Evolutionary conservation across 2,329 filamentous ascomycete genomes (phyloP).

Genomic region (Ophiostoma angusticollis): DNA sequence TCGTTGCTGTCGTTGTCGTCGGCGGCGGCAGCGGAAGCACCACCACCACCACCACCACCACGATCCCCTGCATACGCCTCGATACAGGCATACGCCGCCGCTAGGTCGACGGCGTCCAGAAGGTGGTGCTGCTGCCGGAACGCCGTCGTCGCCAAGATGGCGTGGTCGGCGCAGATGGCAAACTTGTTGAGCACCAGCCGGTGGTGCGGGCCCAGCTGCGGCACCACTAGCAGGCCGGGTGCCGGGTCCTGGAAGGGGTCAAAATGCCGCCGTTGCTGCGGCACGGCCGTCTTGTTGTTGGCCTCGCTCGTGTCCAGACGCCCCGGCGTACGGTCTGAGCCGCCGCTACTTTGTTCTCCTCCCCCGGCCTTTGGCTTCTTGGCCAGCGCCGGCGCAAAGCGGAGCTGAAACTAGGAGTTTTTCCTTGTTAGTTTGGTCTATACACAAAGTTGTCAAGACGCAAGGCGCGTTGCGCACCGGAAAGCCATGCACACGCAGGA

Average conservation of each 20-base stretch:
- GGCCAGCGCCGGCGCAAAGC: slow-evolving; percentile 55
- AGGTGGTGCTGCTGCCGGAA: slow-evolving; percentile 53
- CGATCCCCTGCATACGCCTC: slow-evolving; percentile 45
- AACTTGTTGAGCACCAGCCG: slow-evolving; percentile 64
- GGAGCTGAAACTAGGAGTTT: slow-evolving; percentile 51
- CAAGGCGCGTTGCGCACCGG: slow-evolving; percentile 24
- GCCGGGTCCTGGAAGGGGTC: slow-evolving; percentile 55
- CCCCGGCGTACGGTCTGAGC: neutral
- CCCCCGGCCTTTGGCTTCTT: slow-evolving; percentile 48
- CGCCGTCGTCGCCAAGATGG: slow-evolving; percentile 54
- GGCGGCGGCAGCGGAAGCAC: too few relatives aligned
- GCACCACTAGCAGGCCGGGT: slow-evolving; percentile 40
- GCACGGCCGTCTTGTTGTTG: slow-evolving; percentile 14
- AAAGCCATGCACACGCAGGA: slow-evolving; percentile 31
- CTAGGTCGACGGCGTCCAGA: slow-evolving; percentile 47
- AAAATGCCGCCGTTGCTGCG: too few relatives aligned
- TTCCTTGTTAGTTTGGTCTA: neutral
- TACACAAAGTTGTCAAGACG: neutral
- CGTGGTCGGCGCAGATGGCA: slow-evolving; percentile 56
- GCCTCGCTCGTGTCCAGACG: too few relatives aligned
- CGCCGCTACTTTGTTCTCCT: slow-evolving; percentile 19
- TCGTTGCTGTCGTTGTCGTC: slow-evolving; percentile 19
- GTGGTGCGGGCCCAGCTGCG: slow-evolving; percentile 32
- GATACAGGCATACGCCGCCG: slow-evolving; percentile 48
- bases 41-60: too few relatives aligned